Evolutionary conservation across 139 green algal genomes (phyloP), one percentile per base, ranked within the genome.

Genomic region (Micromonas commoda): DNA sequence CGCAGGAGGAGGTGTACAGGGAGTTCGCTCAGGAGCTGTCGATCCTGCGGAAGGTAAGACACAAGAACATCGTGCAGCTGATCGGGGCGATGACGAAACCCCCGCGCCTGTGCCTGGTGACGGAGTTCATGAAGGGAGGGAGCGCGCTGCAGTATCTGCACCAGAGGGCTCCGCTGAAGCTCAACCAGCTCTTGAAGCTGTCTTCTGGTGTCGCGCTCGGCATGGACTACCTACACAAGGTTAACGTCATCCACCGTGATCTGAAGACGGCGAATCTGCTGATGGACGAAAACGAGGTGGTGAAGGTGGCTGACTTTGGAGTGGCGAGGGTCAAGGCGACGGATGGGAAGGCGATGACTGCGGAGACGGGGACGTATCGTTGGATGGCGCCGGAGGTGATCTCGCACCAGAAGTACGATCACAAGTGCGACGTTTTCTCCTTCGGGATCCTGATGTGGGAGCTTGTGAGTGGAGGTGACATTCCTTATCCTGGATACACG

Each of bases 341-440:
- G 19, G 86, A 80, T 1, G 94, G 95, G 21, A 64, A 71, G 33
- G 82, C 91, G 81, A 99, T 99, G 95, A 99, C 95, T 1, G 95
- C 95, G 24, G 95, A 99, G 85, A 99, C 95, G 4, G 95, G 95
- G 16, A 99, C 95, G 0, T 99, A 99, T 88, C 86, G 95, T 39
- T 99, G 95, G 95, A 99, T 99, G 95, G 95, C 95, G 4, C 95
- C 95, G 1, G 95, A 99, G 85, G 96, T 99, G 23, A 99, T 99
- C 52, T 94, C 98, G 87, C 95, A 99, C 88, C 91, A 91, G 79
- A 91, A 93, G 0, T 99, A 99, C 82, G 80, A 91, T 57, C 71
- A 88, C 39, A 94, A 94, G 82, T 80, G 78, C 19, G 94, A 98
- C 79, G 89, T 97, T 29, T 98, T 96, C 82, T 92, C 84, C 31